A percentile compares a stretch with the other conserved stretches of the same genome.
These are phyloP conservation scores for Madurella fahalii DNA, from an alignment of 2,329 filamentous ascomycete genomes.

Conservation along the genomic window DNA sequence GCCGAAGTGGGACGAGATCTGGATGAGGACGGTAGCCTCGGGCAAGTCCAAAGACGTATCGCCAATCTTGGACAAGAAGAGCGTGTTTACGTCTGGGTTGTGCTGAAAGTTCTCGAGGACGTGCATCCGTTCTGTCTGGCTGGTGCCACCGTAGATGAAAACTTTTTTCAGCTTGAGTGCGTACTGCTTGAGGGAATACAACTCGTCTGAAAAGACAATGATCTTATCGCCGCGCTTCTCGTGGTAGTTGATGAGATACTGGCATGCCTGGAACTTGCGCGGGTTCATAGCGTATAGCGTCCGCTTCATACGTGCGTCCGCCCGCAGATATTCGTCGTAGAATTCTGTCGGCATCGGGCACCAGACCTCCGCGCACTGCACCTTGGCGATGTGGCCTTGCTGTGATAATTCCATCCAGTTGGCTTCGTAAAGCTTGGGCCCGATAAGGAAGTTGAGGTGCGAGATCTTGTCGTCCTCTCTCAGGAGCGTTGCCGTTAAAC, in stretches of 20 bases:
- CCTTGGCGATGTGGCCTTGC: constrained; percentile 92
- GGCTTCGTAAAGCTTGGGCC: constrained; percentile 94
- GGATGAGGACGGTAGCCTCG: constrained; percentile 93
- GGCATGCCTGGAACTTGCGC: constrained; percentile 91
- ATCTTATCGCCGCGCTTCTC: constrained; percentile 94
- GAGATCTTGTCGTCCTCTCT: constrained; percentile 98
- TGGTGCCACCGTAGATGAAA: constrained; percentile 87
- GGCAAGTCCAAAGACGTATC: constrained; percentile 97
- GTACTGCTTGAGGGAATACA: constrained; percentile 85
- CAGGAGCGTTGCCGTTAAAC: constrained; percentile 86
- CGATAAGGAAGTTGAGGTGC: constrained; percentile 94
- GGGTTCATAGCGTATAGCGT: constrained; percentile 94
- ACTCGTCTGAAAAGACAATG: constrained; percentile 97
- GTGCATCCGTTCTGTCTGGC: constrained; percentile 76
- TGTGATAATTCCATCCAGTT: constrained; percentile 99
- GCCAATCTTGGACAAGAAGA: constrained; percentile 96
- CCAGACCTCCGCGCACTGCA: constrained; percentile 98
- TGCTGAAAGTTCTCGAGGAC: constrained; percentile 95
- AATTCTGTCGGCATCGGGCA: constrained; percentile 99
- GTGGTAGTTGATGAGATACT: constrained; percentile 98
- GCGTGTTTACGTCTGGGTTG: constrained; percentile 82
- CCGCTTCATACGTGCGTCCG: constrained; percentile 45
- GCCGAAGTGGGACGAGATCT: constrained; percentile 96
- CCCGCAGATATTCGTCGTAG: constrained; percentile 85
- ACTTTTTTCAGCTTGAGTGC: constrained; percentile 79